These are phyloP conservation scores for Penicillium fuscoglaucum DNA, from an alignment of 2,329 filamentous ascomycete species.

Conservation along the genomic window DNA sequence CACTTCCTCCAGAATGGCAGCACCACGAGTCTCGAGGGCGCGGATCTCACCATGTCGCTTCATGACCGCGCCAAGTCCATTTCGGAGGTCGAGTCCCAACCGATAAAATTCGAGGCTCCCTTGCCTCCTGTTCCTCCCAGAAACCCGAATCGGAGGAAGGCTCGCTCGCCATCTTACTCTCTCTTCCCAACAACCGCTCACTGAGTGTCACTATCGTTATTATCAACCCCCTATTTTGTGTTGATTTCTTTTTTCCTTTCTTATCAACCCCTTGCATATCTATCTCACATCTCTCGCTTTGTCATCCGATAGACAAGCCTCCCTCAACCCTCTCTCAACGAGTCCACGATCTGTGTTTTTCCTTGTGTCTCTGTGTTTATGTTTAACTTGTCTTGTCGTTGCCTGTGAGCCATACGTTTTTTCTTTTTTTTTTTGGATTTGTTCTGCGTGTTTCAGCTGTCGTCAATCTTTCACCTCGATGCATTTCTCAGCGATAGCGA, in stretches of 20 bases:
- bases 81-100: conserved; percentile 33
- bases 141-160: conserved; percentile 35
- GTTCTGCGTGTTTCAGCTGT: conserved; percentile 17
- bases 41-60: conserved; percentile 23
- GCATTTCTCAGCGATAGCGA: conserved; percentile 31
- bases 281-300: conserved; percentile 9
- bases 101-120: conserved; percentile 24
- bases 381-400: conserved; percentile 25
- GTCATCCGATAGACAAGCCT: background rate
- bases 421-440: conserved; percentile 8
- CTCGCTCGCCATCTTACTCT: conserved; percentile 46
- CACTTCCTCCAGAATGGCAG: conserved; percentile 31
- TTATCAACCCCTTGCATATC: conserved; percentile 16
- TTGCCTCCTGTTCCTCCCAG: conserved; percentile 30
- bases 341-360: conserved; percentile 19
- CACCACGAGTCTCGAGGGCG: conserved; percentile 30
- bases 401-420: conserved; percentile 22
- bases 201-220: conserved; percentile 5
- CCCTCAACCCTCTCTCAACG: conserved; percentile 7
- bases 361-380: conserved; percentile 10
- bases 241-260: conserved; percentile 13
- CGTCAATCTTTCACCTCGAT: conserved; percentile 20
- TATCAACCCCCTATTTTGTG: conserved; percentile 4
- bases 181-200: conserved; percentile 39
- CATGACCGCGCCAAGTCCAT: conserved; percentile 42